Conservation (phyloP, 1,284 basidiomycete genomes). For the Trametes sp. region DNA sequence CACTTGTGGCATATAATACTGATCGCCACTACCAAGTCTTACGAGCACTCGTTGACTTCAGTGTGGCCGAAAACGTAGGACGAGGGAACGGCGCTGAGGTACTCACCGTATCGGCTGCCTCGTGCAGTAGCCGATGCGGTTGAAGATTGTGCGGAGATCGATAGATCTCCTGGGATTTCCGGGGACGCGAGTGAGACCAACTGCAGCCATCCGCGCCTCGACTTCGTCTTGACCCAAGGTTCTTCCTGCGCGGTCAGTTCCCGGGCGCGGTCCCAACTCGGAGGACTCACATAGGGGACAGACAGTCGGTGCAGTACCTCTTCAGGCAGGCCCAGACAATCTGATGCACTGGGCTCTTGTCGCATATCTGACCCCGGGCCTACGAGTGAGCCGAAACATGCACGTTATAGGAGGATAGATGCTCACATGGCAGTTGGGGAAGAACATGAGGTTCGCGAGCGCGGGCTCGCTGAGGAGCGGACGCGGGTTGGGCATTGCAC, state of each 20-base stretch:
- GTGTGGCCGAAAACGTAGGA: too few species aligned
- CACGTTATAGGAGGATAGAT: not conserved
- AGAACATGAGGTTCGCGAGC: slow-evolving; percentile 37
- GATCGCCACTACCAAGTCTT: too few species aligned
- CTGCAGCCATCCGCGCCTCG: too few species aligned
- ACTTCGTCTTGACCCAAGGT: not conserved
- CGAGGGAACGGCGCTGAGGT: too few species aligned
- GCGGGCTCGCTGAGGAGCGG: slow-evolving; percentile 38
- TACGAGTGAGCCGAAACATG: not conserved
- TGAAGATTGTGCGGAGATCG: too few species aligned
- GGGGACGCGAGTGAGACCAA: too few species aligned
- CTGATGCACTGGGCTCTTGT: not conserved
- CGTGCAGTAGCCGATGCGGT: too few species aligned
- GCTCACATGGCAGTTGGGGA: not conserved
- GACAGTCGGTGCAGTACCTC: slow-evolving; percentile 8
- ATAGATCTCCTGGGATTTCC: too few species aligned
- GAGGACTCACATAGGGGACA: not conserved
- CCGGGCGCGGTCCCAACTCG: too few species aligned
- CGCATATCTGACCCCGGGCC: slow-evolving; percentile 4
- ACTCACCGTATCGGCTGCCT: too few species aligned
- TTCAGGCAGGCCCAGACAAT: slow-evolving; percentile 7
- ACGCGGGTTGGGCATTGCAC: not conserved
- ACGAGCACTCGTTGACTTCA: too few species aligned
- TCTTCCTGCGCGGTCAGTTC: not conserved
- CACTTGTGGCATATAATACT: too few species aligned